These are phyloP conservation scores for Paraconiothyrium sp. DNA, from an alignment of 2,329 filamentous ascomycete species.

Conservation along the genomic window DNA sequence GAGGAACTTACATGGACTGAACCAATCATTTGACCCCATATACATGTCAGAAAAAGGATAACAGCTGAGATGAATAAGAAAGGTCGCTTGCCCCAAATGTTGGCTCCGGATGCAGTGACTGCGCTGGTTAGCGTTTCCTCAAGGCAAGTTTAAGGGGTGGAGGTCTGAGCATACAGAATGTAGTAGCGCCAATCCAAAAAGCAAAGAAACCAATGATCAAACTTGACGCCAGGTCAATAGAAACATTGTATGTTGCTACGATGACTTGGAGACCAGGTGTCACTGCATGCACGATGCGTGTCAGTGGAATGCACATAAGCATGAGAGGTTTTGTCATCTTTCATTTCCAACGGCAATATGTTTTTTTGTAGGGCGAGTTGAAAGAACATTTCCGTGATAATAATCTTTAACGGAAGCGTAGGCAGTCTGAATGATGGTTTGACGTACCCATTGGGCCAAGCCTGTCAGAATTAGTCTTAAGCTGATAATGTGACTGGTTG, in stretches of 20 bases:
- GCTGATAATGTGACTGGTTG: no score
- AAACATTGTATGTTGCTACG: conserved; percentile 48
- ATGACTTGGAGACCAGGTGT: conserved; percentile 51
- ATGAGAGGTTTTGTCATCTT: not conserved
- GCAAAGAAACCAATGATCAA: conserved; percentile 50
- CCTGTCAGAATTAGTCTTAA: conserved; percentile 27
- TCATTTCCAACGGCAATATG: not conserved
- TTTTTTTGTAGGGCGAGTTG: no score
- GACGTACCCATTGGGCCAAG: conserved; percentile 50
- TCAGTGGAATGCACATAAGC: not conserved
- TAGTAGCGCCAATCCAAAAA: conserved; percentile 52
- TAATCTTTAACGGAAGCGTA: no score
- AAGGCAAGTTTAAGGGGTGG: not conserved
- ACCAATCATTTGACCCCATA: conserved; percentile 44
- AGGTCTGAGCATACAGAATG: conserved; percentile 39
- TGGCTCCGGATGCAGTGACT: conserved; percentile 52
- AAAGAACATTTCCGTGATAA: no score
- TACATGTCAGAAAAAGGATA: conserved; percentile 47
- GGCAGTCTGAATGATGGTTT: not conserved
- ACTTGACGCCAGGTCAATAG: conserved; percentile 50
- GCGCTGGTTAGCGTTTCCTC: not conserved
- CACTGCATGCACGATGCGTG: conserved; percentile 18
- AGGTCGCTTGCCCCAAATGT: conserved; percentile 50
- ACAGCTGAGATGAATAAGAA: conserved; percentile 51
- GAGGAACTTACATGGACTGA: not conserved